Evolutionary conservation across 176 grass and related monocot species (phyloP).

Genomic region (Themeda triandra): DNA sequence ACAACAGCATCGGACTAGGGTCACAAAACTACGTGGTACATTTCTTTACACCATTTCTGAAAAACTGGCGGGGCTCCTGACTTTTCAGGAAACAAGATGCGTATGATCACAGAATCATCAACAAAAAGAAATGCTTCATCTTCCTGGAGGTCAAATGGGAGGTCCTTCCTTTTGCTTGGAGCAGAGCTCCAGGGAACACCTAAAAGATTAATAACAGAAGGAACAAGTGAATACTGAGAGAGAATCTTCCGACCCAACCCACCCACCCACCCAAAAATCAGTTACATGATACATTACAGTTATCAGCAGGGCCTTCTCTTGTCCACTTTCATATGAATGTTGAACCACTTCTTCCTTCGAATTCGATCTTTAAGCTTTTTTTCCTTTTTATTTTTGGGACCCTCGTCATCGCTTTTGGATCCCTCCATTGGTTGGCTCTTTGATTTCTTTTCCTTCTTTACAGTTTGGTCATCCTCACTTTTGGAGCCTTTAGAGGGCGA

Average conservation of each 20-base stretch:
- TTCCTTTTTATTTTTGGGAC: slow-evolving; percentile 39
- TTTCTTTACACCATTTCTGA: slow-evolving; percentile 49
- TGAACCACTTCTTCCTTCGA: slow-evolving; percentile 92
- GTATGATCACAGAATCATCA: not conserved
- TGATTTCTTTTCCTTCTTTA: slow-evolving; percentile 56
- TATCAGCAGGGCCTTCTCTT: slow-evolving; percentile 89
- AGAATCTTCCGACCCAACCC: not conserved
- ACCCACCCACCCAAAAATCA: not conserved
- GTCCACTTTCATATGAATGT: slow-evolving; percentile 92
- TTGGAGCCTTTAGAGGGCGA: slow-evolving; percentile 53
- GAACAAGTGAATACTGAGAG: not conserved
- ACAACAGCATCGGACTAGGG: not conserved
- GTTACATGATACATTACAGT: slow-evolving; percentile 19
- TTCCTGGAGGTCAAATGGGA: not conserved
- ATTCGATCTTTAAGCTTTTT: slow-evolving; percentile 58
- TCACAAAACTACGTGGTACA: slow-evolving; percentile 13
- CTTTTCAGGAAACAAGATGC: slow-evolving; percentile 51
- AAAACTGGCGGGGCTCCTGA: slow-evolving; percentile 20
- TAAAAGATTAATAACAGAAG: not conserved
- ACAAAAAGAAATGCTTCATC: not conserved
- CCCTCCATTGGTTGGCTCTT: slow-evolving; percentile 31
- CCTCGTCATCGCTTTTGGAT: slow-evolving; percentile 29
- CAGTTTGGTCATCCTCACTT: slow-evolving; percentile 48
- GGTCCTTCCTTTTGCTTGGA: not conserved
- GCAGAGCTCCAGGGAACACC: not conserved